phyloP scores from a whole-genome alignment of 768 basidiomycete genomes.

The Obba rivulosa region DNA sequence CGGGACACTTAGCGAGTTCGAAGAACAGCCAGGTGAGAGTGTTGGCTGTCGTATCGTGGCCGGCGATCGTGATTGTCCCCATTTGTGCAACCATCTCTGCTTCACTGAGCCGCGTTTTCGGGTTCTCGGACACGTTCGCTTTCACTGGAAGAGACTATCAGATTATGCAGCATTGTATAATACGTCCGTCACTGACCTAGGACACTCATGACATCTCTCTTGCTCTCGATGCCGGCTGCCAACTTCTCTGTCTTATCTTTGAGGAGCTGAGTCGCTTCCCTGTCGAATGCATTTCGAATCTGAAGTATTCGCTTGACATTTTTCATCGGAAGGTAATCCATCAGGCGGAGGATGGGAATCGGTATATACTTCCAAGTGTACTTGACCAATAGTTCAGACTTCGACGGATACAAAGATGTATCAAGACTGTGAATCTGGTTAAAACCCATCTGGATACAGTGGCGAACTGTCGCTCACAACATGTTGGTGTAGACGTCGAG shows the following conservation, averaged over 20 bases:
- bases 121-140: constrained; percentile 14
- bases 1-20: constrained; percentile 9
- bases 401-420: constrained; percentile 2
- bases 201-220: constrained; percentile 19
- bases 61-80: constrained; percentile 9
- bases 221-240: constrained; percentile 16
- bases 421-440: constrained; percentile 2
- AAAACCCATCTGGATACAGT: neutral
- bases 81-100: constrained; percentile 15
- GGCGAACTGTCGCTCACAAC: no score
- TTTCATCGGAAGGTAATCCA: constrained; percentile 9
- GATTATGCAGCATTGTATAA: neutral
- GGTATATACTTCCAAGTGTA: constrained; percentile 18
- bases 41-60: constrained; percentile 11
- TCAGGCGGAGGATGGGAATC: constrained; percentile 4
- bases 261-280: neutral
- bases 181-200: constrained; percentile 5
- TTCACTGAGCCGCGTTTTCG: constrained; percentile 5
- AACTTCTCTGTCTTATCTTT: no score
- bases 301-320: constrained; percentile 6
- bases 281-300: constrained; percentile 6
- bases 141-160: constrained; percentile 4
- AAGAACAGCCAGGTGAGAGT: constrained; percentile 8
- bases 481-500: constrained; percentile 14
- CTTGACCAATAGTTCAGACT: constrained; percentile 8